A percentile compares a stretch with the other conserved stretches of the same genome.
phyloP scores from a whole-genome alignment of 768 basidiomycete species.

The Leccinum imitatum region DNA sequence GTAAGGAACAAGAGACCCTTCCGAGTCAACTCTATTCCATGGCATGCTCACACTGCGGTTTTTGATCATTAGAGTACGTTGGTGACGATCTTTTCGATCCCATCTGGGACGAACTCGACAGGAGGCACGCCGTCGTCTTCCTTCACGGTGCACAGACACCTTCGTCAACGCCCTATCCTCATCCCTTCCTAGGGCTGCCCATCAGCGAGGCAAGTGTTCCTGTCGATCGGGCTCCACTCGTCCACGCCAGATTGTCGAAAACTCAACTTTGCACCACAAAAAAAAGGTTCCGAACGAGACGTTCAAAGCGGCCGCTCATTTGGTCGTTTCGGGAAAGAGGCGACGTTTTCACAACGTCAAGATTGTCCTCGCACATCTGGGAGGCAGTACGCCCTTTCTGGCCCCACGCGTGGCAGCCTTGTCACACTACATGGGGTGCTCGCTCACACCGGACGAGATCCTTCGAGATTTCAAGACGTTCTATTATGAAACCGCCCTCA shows the following conservation, averaged over 20 bases:
- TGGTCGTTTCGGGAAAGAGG: constrained; percentile 71
- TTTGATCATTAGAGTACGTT: constrained; percentile 45
- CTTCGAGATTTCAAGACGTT: constrained; percentile 67
- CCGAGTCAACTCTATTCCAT: neutral
- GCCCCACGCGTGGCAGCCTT: constrained; percentile 69
- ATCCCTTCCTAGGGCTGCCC: constrained; percentile 64
- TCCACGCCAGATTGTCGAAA: neutral
- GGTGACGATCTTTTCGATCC: constrained; percentile 63
- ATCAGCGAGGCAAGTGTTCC: constrained; percentile 54
- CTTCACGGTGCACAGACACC: constrained; percentile 70
- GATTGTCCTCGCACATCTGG: constrained; percentile 72
- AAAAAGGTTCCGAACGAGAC: constrained; percentile 77
- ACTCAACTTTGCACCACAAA: constrained; percentile 3
- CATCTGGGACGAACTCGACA: constrained; percentile 70
- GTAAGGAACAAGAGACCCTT: constrained; percentile 35
- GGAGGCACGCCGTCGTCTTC: constrained; percentile 60
- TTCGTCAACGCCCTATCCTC: constrained; percentile 62
- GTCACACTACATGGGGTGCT: constrained; percentile 68
- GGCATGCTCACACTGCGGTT: constrained; percentile 5
- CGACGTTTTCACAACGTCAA: constrained; percentile 58
- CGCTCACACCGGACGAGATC: constrained; percentile 62
- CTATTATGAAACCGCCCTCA: constrained; percentile 74
- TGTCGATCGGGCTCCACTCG: constrained; percentile 7
- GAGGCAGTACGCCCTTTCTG: constrained; percentile 65
- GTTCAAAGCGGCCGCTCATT: constrained; percentile 76